Base-by-base conservation (phyloP, 116 monocot species). In the Papilionanthe hybrid region DNA sequence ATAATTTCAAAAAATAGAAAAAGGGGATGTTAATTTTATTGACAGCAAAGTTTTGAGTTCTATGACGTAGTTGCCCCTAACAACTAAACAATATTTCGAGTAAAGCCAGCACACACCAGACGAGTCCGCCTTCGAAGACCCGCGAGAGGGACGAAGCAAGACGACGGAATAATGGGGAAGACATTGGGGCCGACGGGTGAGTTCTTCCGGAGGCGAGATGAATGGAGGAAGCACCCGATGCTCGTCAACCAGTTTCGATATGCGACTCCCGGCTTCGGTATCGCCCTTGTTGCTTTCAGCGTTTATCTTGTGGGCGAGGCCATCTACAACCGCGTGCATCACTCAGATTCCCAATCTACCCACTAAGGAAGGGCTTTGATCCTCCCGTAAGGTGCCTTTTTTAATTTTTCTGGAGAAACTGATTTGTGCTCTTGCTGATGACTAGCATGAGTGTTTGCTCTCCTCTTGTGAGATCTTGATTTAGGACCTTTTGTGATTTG, bases 191-290 rank as follows among this genome's bases (percentile, higher is more conserved):
- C 90, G 32, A 96, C 96, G 13, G 96, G 95, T n/a, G 96, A 96
- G 83, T 96, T 96, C 83, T 96, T 96, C 87, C 76, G 77, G 85
- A 79, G 96, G 79, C 76, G 91, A 75, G 96, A 96, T 67, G 93
- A 91, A 82, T 96, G 96, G 96, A 83, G 96, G 89, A 88, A 88
- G 88, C 96, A 96, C 83, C 96, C 96, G 66, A 84, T 85, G 90
- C 78, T 96, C 28, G 81, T 48, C 9, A 85, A 87, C 83, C 83
- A 91, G 56, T 77, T 96, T 42, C 83, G 89, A 78, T 82, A 86
- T 58, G 91, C 96, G 72, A 79, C 87, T 9, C 96, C 96, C 15
- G 96, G 96, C 41, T 87, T 96, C 72, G 93, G 96, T 79, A 90
- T 86, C 74, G 96, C 91, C 72, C 80, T 96, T 75, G 87, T 96